Evolutionary conservation across 2,329 filamentous ascomycete species (phyloP).

Genomic region (Colletotrichum gigasporum): DNA sequence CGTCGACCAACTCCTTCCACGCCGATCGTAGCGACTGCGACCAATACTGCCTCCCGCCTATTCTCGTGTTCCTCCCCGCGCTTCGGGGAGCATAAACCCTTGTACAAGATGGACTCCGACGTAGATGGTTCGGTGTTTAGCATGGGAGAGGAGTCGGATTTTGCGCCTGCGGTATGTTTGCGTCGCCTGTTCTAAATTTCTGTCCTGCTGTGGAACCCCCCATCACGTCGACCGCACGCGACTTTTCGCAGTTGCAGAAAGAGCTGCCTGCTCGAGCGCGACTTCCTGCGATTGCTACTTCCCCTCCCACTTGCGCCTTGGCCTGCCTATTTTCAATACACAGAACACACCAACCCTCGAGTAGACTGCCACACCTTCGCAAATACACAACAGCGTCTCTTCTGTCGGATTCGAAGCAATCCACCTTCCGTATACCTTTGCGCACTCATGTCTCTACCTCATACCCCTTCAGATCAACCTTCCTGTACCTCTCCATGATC

Average conservation of each 20-base stretch:
- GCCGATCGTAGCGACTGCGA: slow-evolving; percentile 7
- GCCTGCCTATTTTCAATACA: too few relatives aligned
- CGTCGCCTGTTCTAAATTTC: neutral
- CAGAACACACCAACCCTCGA: neutral
- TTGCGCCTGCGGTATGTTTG: slow-evolving; percentile 48
- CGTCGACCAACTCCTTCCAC: neutral
- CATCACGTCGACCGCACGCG: neutral
- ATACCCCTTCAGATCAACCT: neutral
- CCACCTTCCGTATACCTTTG: neutral
- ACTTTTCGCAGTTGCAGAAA: neutral
- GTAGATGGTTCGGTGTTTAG: slow-evolving; percentile 59
- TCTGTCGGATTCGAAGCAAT: neutral
- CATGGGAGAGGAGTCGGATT: slow-evolving; percentile 51
- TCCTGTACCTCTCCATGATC: neutral
- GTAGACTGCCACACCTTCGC: neutral
- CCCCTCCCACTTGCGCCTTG: neutral
- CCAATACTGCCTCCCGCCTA: slow-evolving; percentile 6
- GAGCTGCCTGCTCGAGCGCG: neutral
- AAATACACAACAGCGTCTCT: neutral
- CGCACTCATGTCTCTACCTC: neutral
- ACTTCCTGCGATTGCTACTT: neutral
- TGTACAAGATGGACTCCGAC: slow-evolving; percentile 63
- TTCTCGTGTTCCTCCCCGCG: slow-evolving; percentile 17
- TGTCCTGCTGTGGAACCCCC: neutral
- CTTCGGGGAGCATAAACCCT: slow-evolving; percentile 16